Base-by-base conservation (phyloP, 257 asterid species). In the Salvia hispanica region DNA sequence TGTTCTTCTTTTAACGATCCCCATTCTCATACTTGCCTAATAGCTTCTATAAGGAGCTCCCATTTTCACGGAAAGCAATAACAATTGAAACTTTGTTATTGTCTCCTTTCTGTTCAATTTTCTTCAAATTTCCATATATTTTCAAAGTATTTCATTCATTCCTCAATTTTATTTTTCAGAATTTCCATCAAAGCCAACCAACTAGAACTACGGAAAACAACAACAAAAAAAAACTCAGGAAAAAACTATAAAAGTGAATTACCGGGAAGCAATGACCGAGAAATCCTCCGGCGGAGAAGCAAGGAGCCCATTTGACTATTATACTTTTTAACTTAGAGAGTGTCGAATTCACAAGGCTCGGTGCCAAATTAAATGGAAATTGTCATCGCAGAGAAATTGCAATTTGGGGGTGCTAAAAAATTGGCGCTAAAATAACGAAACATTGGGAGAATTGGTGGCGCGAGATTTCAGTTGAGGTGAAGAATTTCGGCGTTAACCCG, bases 241-340 rank as follows among this genome's bases (percentile, higher is more conserved):
- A 2, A 16, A 36, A 33, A 9, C 12, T 2, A 12, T 16, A 9
- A 44, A 18, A 31, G 4, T 11, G 33, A 11, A 40, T 66, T 83
- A 83, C 90, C 90, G 25, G 73, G 64, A 64, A 67, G 25, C 63
- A 75, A 66, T 13, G 64, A 25, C 44, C 72, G 78, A 66, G 58
- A 37, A 57, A 80, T 37, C 76, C 82, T 76, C 76, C 90, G 85
- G 40, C 85, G 83, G 33, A 80, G 68, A 74, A 82, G 57, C 75
- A 80, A 80, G 55, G 85, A 77, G 43, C 75, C 78, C 92, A 85
- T 85, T 56, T 71, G 53, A 58, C 34, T 2, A 47, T 14, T 50
- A 56, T 18, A 1, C 62, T 54, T 53, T 53, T 44, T 16, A 45
- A 21, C 31, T 33, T 48, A 21, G 12, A 51, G 9, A 3, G 28